A percentile compares a stretch with the other conserved stretches of the same genome.
Evolutionary conservation across 176 grass and related monocot species (phyloP).

Genomic region (barley (Hordeum vulgare)): DNA sequence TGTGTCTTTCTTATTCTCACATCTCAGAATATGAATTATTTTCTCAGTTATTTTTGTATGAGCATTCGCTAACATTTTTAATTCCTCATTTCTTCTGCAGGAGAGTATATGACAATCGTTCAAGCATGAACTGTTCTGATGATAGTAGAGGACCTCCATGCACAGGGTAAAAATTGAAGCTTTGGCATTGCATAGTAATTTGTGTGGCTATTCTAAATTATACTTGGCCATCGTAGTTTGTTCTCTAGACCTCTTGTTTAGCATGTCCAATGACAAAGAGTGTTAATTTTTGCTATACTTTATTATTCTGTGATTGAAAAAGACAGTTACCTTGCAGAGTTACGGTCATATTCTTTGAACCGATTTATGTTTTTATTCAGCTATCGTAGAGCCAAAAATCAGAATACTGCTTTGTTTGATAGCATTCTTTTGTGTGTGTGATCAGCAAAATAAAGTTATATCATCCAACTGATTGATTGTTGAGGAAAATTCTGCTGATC

Average conservation of each 20-base stretch:
- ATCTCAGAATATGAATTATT: neutral
- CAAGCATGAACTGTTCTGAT: constrained; percentile 76
- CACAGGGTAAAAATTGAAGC: constrained; percentile 60
- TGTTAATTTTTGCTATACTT: neutral
- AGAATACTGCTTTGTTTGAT: neutral
- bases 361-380: neutral
- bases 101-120: constrained; percentile 71
- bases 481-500: neutral
- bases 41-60: neutral
- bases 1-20: neutral
- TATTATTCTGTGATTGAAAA: neutral
- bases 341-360: neutral
- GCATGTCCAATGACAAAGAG: neutral
- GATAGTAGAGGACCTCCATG: constrained; percentile 92
- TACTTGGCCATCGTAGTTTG: neutral
- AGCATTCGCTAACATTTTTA: constrained; percentile 7
- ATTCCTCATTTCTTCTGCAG: constrained; percentile 30
- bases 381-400: neutral
- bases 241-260: neutral
- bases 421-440: neutral
- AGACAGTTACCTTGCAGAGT: neutral
- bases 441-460: neutral
- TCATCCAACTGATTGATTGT: neutral
- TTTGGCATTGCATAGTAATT: constrained; percentile 14
- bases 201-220: neutral